These are phyloP conservation scores for Pseudoperonospora humuli DNA, from an alignment of 352 stramenopile genomes.

Conservation along the genomic window DNA sequence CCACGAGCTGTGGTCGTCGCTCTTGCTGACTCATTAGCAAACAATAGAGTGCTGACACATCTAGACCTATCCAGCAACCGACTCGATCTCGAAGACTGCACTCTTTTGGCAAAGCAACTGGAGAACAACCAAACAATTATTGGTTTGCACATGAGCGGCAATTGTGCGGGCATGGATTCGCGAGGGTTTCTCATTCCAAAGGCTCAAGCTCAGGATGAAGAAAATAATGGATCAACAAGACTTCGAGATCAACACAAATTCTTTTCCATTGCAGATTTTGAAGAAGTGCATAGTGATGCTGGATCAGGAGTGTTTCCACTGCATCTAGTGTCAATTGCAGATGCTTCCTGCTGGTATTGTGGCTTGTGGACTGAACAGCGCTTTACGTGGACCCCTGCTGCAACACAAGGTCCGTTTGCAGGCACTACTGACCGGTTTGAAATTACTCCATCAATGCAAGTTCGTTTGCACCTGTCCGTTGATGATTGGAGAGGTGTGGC, in stretches of 20 bases:
- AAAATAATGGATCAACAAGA: slow-evolving; percentile 13
- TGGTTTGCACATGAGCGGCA: slow-evolving; percentile 70
- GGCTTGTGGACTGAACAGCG: too few species aligned
- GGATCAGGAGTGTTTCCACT: slow-evolving; percentile 41
- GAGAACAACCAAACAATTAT: slow-evolving; percentile 68
- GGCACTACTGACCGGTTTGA: too few species aligned
- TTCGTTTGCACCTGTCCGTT: too few species aligned
- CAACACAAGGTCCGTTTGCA: too few species aligned
- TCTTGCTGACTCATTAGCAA: too few species aligned
- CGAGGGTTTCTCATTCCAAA: slow-evolving; percentile 58
- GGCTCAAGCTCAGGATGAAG: slow-evolving; percentile 25
- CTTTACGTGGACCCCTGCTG: too few species aligned
- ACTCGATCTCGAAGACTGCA: too few species aligned
- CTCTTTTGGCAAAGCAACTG: slow-evolving; percentile 48
- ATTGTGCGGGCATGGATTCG: slow-evolving; percentile 58
- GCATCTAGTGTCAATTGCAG: slow-evolving; percentile 43
- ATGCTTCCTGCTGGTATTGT: slow-evolving; percentile 73
- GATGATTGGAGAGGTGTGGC: too few species aligned
- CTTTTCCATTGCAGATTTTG: slow-evolving; percentile 66
- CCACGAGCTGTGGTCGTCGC: too few species aligned
- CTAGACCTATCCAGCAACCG: too few species aligned
- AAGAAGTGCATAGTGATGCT: slow-evolving; percentile 55
- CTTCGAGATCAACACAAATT: slow-evolving; percentile 71
- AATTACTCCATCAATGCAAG: too few species aligned
- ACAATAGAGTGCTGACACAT: too few species aligned